Evolutionary conservation across 768 basidiomycete species (phyloP).

Genomic region (Tulasnella sp.): DNA sequence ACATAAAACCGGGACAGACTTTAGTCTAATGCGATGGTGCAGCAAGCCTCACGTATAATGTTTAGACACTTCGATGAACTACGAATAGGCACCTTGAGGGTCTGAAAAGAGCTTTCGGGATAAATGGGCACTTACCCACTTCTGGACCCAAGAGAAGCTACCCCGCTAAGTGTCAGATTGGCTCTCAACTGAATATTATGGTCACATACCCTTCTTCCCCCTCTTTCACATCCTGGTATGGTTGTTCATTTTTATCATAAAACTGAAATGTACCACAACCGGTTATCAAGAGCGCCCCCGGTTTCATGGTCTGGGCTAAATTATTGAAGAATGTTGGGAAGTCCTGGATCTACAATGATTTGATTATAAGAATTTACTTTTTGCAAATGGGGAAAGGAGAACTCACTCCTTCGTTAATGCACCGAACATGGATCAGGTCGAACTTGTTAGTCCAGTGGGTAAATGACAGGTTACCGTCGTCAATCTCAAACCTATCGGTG

Average conservation of each 20-base stretch:
- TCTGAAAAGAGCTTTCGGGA: too few relatives aligned
- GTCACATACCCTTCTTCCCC: constrained; percentile 3
- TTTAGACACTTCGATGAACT: too few relatives aligned
- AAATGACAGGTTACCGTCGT: constrained; percentile 11
- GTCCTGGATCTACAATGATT: constrained; percentile 6
- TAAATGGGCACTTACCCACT: too few relatives aligned
- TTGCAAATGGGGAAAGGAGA: background rate
- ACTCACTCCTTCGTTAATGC: background rate
- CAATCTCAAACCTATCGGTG: constrained; percentile 5
- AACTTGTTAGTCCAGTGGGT: constrained; percentile 2
- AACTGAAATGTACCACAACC: constrained; percentile 9
- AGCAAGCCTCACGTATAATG: too few relatives aligned
- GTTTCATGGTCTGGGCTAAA: constrained; percentile 1
- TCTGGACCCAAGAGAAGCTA: constrained; percentile 5
- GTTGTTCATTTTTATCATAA: constrained; percentile 3
- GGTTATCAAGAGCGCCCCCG: background rate
- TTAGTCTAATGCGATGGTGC: too few relatives aligned
- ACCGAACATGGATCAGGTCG: constrained; percentile 8
- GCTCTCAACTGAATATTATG: too few relatives aligned
- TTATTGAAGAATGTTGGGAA: constrained; percentile 7
- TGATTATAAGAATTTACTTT: too few relatives aligned
- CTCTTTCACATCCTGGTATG: background rate
- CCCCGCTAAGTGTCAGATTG: too few relatives aligned
- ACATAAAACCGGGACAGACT: too few relatives aligned
- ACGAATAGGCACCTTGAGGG: too few relatives aligned